Evolutionary conservation across 129 eudicot genomes (phyloP).

Genomic region (Tanacetum coccineum): DNA sequence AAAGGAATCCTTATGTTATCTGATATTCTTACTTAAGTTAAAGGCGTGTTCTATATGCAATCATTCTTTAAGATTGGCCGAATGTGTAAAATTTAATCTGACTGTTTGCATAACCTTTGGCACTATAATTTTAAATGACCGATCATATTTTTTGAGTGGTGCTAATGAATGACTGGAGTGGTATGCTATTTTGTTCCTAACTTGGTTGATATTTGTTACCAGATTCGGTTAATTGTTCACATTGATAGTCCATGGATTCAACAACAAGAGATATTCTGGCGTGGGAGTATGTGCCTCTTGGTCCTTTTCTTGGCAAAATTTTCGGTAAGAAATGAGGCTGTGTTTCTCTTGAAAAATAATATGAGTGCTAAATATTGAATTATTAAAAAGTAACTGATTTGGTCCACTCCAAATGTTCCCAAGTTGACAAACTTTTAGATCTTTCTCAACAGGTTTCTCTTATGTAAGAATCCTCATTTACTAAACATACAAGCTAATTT

Average conservation of each 20-base stretch:
- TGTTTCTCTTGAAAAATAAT: too few relatives aligned
- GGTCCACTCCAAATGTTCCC: too few relatives aligned
- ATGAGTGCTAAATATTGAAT: too few relatives aligned
- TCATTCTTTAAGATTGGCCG: background rate
- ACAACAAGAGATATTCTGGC: conserved; percentile 97
- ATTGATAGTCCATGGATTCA: conserved; percentile 10
- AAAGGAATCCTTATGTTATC: background rate
- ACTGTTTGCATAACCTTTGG: background rate
- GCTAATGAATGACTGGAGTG: conserved; percentile 98
- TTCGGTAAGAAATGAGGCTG: conserved; percentile 87
- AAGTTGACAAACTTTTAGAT: too few relatives aligned
- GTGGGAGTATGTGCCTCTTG: conserved; percentile 98
- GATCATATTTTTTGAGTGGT: conserved; percentile 93
- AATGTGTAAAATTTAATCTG: background rate
- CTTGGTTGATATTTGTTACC: background rate
- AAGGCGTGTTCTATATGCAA: conserved; percentile 3
- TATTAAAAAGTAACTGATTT: too few relatives aligned
- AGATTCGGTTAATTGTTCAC: conserved; percentile 14
- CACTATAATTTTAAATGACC: conserved; percentile 31
- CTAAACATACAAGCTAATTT: too few relatives aligned
- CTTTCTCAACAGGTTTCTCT: too few relatives aligned
- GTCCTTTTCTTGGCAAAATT: conserved; percentile 97
- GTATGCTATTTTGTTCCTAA: conserved; percentile 33
- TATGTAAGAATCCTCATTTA: too few relatives aligned
- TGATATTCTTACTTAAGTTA: background rate